Evolutionary conservation across 2,329 filamentous ascomycete genomes (phyloP), one percentile per base, ranked within the genome.

Genomic region (Fusarium sp.): DNA sequence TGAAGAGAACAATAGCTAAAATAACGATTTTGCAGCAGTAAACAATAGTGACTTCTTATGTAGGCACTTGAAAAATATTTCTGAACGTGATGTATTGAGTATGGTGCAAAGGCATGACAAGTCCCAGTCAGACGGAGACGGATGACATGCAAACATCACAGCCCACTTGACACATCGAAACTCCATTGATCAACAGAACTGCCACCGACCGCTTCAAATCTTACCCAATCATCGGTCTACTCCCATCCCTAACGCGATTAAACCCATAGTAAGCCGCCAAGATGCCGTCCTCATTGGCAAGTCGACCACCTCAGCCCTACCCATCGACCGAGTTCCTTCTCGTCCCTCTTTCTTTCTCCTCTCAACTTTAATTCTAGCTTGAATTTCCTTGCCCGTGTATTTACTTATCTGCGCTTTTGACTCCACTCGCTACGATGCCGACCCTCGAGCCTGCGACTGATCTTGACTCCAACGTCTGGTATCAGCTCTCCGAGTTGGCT

Each of bases 401-500:
- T 39, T 33, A 3, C 8, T 21, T 31, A 16, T 18, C 10, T 18
- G n/a, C n/a, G n/a, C 12, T 1, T 12, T 16, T 10, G 23, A 41
- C 39, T 37, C 57, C 51, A 45, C 49, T 35, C 16, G 8, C 42
- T 27, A 35, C 14, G 10, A 73, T 73, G 70, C 14, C 70, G 5
- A 48, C 33, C 18, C 57, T 73, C 10, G 19, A 70, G 33, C 48
- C 70, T 18, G 68, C 75, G 25, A 77, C 69, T n/a, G 76, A 76
- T 41, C 60, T 82, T 39, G 78, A 83, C 72, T 49, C 77, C 16
- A 82, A 83, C 56, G 77, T 69, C 23, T 83, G 81, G 81, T 82
- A 80, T 63, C 75, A 80, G 45, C 42, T 82, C n/a, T 78, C 76
- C 8, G 81, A 82, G 60, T 72, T 63, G 18, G 78, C 80, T n/a